phyloP scores from a whole-genome alignment of 176 grass and related monocot species.

The Zizania latifolia region DNA sequence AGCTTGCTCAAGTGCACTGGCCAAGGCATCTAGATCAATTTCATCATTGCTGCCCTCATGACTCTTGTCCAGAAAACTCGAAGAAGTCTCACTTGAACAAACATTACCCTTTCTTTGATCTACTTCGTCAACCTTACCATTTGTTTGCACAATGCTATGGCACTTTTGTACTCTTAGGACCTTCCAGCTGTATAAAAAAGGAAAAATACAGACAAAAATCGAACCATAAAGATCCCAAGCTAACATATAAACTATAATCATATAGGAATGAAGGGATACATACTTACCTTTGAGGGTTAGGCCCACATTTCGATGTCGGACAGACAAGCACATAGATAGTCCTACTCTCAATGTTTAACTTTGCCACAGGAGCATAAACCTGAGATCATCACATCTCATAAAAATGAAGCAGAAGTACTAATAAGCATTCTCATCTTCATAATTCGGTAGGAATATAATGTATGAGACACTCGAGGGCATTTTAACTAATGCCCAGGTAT shows the following conservation, averaged over 20 bases:
- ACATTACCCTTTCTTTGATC: neutral
- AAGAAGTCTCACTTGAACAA: slow-evolving; percentile 8
- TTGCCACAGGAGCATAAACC: slow-evolving; percentile 64
- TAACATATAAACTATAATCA: neutral
- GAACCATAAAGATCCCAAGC: neutral
- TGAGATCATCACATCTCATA: slow-evolving; percentile 3
- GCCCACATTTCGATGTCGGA: slow-evolving; percentile 37
- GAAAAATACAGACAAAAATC: neutral
- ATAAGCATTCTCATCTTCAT: neutral
- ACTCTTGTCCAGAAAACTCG: neutral
- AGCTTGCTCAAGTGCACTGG: slow-evolving; percentile 62
- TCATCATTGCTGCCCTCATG: slow-evolving; percentile 37
- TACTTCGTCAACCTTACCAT: slow-evolving; percentile 2
- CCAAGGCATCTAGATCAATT: slow-evolving; percentile 68
- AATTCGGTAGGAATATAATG: neutral
- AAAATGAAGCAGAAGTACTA: neutral
- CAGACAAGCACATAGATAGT: slow-evolving; percentile 73
- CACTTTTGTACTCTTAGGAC: slow-evolving; percentile 66
- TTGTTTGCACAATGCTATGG: slow-evolving; percentile 14
- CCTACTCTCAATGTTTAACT: slow-evolving; percentile 57
- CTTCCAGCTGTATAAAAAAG: slow-evolving; percentile 65
- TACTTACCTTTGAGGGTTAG: slow-evolving; percentile 49
- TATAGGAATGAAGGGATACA: neutral
- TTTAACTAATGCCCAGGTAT: neutral
- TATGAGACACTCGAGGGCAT: neutral